phyloP scores from a whole-genome alignment of 345 rosid genomes.

The Excoecaria cochinchinensis region DNA sequence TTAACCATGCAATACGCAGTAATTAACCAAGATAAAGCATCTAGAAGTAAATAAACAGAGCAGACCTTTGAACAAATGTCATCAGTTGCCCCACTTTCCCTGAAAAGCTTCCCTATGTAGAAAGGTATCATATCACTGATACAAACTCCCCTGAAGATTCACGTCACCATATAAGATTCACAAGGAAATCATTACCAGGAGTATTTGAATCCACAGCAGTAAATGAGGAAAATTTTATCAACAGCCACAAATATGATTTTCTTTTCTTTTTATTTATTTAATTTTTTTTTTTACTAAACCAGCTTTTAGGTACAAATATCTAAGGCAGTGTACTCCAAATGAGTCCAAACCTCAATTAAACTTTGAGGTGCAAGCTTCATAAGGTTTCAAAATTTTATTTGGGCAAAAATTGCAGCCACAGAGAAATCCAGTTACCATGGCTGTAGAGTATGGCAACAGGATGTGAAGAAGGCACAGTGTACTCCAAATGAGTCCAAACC shows the following conservation, averaged over 20 bases:
- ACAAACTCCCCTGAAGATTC: conserved; percentile 72
- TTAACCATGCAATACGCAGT: not conserved
- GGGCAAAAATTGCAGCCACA: not conserved
- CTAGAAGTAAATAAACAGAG: conserved; percentile 22
- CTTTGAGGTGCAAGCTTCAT: no score
- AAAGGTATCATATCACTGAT: conserved; percentile 95
- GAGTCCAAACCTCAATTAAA: not conserved
- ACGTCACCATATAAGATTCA: conserved; percentile 20
- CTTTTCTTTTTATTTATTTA: no score
- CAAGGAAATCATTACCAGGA: conserved; percentile 6
- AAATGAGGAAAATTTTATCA: conserved; percentile 1
- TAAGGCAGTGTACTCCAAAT: conserved; percentile 10
- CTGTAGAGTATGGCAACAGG: not conserved
- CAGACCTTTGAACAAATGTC: conserved; percentile 81
- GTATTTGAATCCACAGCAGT: conserved; percentile 5
- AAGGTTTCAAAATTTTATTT: not conserved
- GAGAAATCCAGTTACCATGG: conserved; percentile 6
- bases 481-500: conserved; percentile 39
- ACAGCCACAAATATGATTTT: not conserved
- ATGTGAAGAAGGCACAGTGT: conserved; percentile 39
- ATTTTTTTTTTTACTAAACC: no score
- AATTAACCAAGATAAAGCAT: conserved; percentile 14
- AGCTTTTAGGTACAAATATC: not conserved
- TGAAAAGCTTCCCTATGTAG: conserved; percentile 76
- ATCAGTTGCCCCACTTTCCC: conserved; percentile 63